phyloP scores from a whole-genome alignment of 176 grass and related monocot genomes.

The Pharus latifolius region DNA sequence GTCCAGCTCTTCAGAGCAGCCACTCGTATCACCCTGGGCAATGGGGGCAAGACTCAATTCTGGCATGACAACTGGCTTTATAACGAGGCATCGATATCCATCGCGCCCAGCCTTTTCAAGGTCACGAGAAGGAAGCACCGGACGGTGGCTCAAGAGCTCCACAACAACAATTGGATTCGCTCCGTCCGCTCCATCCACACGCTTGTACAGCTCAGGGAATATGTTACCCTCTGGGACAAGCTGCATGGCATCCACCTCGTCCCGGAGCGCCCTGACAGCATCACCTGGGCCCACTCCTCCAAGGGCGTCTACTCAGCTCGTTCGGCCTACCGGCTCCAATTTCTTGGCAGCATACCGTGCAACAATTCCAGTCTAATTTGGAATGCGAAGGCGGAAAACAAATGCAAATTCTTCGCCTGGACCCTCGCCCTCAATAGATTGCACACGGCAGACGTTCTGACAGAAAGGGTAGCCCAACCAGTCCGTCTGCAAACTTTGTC shows the following conservation, averaged over 20 bases:
- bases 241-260: background rate
- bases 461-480: no score
- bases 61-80: background rate
- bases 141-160: background rate
- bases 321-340: background rate
- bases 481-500: no score
- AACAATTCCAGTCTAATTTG: background rate
- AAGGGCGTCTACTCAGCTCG: background rate
- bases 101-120: background rate
- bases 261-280: background rate
- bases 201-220: background rate
- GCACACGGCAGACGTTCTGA: no score
- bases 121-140: background rate
- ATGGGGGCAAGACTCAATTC: background rate
- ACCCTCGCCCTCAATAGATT: no score
- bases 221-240: background rate
- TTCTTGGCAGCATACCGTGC: background rate
- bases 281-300: background rate
- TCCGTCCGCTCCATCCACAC: background rate
- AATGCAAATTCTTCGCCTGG: background rate
- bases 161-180: background rate
- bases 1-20: background rate
- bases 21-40: background rate
- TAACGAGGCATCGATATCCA: background rate
- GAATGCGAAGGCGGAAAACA: background rate